Evolutionary conservation across 768 basidiomycete genomes (phyloP).

Genomic region (Pilatotrama ljubarskyi): DNA sequence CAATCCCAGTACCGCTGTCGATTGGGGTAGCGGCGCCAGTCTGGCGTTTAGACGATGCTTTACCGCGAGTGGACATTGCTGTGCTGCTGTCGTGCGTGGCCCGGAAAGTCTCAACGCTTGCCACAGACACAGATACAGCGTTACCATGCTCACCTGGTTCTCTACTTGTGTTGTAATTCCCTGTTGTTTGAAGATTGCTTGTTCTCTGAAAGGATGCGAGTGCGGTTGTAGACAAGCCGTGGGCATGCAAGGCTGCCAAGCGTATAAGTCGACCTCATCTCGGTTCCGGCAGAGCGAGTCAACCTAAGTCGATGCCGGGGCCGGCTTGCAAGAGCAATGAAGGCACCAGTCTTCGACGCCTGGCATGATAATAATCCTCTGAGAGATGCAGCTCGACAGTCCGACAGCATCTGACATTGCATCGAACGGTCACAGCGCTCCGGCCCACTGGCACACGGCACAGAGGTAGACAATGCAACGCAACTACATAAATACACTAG

Average conservation of each 20-base stretch:
- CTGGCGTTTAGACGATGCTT: background rate
- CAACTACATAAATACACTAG: no score
- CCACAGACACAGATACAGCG: background rate
- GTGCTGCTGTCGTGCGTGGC: background rate
- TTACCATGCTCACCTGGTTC: no score
- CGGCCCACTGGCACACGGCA: background rate
- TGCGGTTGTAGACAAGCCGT: no score
- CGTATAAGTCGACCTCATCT: background rate
- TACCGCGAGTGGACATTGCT: conserved; percentile 1
- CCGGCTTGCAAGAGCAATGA: background rate
- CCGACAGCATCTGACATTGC: background rate
- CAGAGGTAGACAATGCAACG: background rate
- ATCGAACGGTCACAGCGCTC: no score
- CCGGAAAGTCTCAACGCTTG: no score
- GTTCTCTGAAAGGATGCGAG: background rate
- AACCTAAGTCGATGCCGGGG: background rate
- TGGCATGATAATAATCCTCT: no score
- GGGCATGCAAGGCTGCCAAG: no score
- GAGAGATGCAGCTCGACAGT: background rate
- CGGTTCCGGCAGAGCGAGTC: conserved; percentile 8
- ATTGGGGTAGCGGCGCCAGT: background rate
- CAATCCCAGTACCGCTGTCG: background rate
- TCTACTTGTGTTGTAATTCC: background rate
- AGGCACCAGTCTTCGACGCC: background rate
- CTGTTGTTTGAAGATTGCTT: background rate